Evolutionary conservation across 768 basidiomycete species (phyloP), one percentile per base, ranked within the genome.

Genomic region (Trametes maxima): DNA sequence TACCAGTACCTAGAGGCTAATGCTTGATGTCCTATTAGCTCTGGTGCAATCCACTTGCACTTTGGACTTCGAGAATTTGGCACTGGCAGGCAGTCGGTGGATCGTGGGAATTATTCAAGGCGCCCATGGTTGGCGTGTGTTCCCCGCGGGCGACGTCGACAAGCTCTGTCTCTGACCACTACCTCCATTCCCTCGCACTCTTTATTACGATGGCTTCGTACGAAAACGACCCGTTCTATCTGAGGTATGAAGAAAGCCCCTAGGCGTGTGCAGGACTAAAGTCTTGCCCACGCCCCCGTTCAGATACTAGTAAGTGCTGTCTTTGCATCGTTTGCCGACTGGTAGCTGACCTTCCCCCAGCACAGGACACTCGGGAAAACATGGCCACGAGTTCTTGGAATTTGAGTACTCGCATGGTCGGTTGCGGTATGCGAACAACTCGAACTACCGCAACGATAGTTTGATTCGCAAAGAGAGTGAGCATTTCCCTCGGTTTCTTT

Each of bases 351-450:
- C 19, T 48, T 59, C n/a, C 16, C 56, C 10, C 73, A 94, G 92
- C 75, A 96, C 95, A 33, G 96, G 97, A n/a, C 96, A 99, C 76
- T 95, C 94, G 69, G 96, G 96, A 62, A 95, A 95, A 74, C 95
- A 96, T 69, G 95, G 94, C 21, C 95, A 97, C 77, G 95, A 97
- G 74, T 98, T 98, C 74, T 82, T 99, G 47, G 96, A 99, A 74
- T 99, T 98, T 69, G 96, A 98, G 75, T 98, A 98, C 78, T 90
- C 93, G 14, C 92, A 95, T 79, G 96, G 96, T 40, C 89, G 96
- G 66, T 83, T 98, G 57, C 86, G 97, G 67, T 99, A 98, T 74
- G 97, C 97, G 63, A 96, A 98, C 81, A 98, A 98, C 81, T 98
- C 96, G 11, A 99, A 99, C 77, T 99, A 99, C 78, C 80, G 97